Evolutionary conservation across 208 protist species (phyloP), one percentile per base, ranked within the genome.

Genomic region (Crithidia acanthocephali): DNA sequence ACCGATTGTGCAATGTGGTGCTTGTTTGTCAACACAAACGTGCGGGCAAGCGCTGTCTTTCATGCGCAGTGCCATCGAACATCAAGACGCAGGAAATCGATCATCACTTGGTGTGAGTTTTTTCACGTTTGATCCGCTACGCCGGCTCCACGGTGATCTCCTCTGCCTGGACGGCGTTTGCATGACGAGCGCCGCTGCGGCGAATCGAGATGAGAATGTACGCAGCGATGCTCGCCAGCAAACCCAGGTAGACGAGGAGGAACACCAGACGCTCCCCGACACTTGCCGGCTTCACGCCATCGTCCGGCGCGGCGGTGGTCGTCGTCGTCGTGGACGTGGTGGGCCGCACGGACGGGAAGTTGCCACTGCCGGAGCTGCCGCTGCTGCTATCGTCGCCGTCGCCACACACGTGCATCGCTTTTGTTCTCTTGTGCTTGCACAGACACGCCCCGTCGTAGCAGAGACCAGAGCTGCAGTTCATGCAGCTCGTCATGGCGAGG

Each of bases 401-500:
- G 7, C 56, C 71, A n/a, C 71, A 76, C 22, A 71, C n/a, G 5
- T 50, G 61, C 25, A 76, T 15, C 25, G 53, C 56, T 56, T 76
- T 76, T 18, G 72, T 76, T n/a, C 4, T 40, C 8, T 33, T 44
- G 64, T 76, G 33, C 45, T 70, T 81, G 77, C 81, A 86, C 33
- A 86, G 44, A 40, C 81, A 86, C 28, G 45, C 7, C 2, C 28
- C 61, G 4, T 48, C 18, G 72, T 81, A 86, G 63, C 72, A 83
- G 37, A 80, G 79, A 10, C 85, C 81, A 20, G 80, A 89, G 3
- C 68, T 35, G 74, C 88, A 93, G 18, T 40, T 53, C 2, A 28
- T 60, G 71, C 83, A 86, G 16, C 57, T 28, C 48, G 56, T 27
- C 88, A 93, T 93, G 30, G 79, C 67, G 9, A 85, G 55, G 16